Base-by-base conservation (phyloP, 306 rosid genomes). In the Neltuma alba region DNA sequence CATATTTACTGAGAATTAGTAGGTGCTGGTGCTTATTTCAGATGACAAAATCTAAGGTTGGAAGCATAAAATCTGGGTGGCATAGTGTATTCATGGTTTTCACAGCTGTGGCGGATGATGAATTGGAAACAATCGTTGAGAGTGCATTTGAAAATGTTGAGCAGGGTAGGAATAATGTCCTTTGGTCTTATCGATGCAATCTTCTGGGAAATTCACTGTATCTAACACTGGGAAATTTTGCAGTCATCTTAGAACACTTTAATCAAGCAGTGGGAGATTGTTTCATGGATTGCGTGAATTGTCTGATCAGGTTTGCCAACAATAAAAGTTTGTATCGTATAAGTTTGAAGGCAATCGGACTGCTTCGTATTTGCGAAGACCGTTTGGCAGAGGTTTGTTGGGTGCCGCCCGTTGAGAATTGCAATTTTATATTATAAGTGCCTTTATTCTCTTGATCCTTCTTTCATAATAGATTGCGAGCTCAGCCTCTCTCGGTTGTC, bases 271-370 rank as follows among this genome's bases (percentile, higher is more conserved):
- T 87, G 84, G 98, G 98, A 72, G 99, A 95, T 85, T 92, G 98
- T 88, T 95, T 95, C 82, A 82, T 92, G 97, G 98, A 95, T 81
- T 95, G 97, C 63, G 98, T 95, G 88, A 95, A 92, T 89, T 95
- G 99, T 84, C 97, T 95, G 82, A 95, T 95, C 64, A 83, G 98
- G 74, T 95, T 92, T 80, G 98, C 99, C 44, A 95, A 95, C 74
- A 95, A 90, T 77, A 95, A 92, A 91, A 87, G 83, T 80, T 90
- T 91, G 27, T 95, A 81, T 82, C 93, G 98, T 40, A 95, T 95
- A 82, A 95, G 99, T 82, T 91, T 95, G 97, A 95, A 95, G 91
- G 97, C 99, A 81, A 92, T 95, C 78, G 99, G 98, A 58, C 99
- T 95, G 75, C 87, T 95, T 78, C 97, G 99, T 55, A 95, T 95